Evolutionary conservation across 805 yeast genomes (phyloP).

Genomic region (Wickerhamomyces xylosicus): DNA sequence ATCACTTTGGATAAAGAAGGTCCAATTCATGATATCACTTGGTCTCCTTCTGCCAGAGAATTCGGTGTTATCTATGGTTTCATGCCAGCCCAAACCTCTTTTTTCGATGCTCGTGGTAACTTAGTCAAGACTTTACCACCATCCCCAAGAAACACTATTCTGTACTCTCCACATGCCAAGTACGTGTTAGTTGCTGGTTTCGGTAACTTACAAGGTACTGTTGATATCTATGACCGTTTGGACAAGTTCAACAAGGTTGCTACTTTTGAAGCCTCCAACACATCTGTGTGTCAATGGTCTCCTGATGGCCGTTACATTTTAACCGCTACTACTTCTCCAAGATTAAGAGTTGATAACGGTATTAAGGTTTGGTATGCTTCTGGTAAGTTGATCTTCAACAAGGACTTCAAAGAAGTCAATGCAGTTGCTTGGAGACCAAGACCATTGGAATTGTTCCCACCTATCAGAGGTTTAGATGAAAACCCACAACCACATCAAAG

Average conservation of each 20-base stretch:
- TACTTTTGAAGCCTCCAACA: constrained; percentile 83
- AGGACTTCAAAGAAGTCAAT: constrained; percentile 74
- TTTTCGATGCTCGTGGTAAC: constrained; percentile 91
- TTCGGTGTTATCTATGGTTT: constrained; percentile 96
- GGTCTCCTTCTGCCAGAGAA: constrained; percentile 95
- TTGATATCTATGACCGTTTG: constrained; percentile 89
- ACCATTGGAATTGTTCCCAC: constrained; percentile 22
- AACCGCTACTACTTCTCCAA: constrained; percentile 95
- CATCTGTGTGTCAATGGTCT: constrained; percentile 95
- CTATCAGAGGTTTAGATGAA: constrained; percentile 28
- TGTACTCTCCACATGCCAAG: constrained; percentile 90
- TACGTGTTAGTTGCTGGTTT: constrained; percentile 92
- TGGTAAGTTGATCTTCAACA: constrained; percentile 70
- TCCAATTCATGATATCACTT: constrained; percentile 93
- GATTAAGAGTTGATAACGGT: constrained; percentile 94
- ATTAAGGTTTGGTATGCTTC: constrained; percentile 87
- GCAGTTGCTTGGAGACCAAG: constrained; percentile 78
- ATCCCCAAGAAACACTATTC: constrained; percentile 80
- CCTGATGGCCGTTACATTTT: constrained; percentile 91
- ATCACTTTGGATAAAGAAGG: constrained; percentile 86
- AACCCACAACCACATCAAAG: constrained; percentile 64
- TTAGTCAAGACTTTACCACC: constrained; percentile 74
- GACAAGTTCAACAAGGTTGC: constrained; percentile 72
- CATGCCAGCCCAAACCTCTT: constrained; percentile 95
- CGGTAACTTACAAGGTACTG: constrained; percentile 95